Conservation (phyloP, 768 basidiomycete species). For the Hericium rajendrae region DNA sequence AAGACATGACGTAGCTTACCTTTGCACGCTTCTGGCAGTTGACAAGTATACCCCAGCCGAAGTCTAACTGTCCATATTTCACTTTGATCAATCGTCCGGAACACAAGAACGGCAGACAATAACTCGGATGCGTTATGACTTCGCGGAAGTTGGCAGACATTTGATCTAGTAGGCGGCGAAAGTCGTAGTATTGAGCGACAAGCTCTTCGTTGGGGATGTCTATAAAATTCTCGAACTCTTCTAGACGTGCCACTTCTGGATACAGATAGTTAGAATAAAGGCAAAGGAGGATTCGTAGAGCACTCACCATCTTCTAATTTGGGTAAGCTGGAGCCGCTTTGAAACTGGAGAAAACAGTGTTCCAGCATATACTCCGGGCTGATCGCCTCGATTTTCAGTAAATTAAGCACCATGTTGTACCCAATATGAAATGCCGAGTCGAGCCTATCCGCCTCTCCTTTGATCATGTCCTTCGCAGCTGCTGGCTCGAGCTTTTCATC, state of each 20-base stretch:
- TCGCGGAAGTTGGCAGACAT: constrained; percentile 82
- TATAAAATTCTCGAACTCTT: constrained; percentile 51
- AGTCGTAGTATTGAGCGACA: constrained; percentile 86
- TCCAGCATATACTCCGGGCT: constrained; percentile 98
- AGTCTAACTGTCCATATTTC: constrained; percentile 77
- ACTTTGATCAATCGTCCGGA: constrained; percentile 88
- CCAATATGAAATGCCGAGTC: constrained; percentile 98
- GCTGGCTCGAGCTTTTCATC: constrained; percentile 94
- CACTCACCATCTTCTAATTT: constrained; percentile 68
- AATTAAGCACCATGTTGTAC: constrained; percentile 97
- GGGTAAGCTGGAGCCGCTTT: constrained; percentile 88
- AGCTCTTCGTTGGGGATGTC: constrained; percentile 77
- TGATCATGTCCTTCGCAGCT: constrained; percentile 93
- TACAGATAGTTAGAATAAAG: background rate
- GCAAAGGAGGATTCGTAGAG: background rate
- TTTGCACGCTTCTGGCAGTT: constrained; percentile 88
- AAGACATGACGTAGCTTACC: constrained; percentile 28
- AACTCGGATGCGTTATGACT: constrained; percentile 91
- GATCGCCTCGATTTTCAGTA: constrained; percentile 97
- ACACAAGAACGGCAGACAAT: constrained; percentile 90
- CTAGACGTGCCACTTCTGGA: constrained; percentile 67
- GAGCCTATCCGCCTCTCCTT: constrained; percentile 92
- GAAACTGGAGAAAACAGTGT: constrained; percentile 97
- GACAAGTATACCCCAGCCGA: constrained; percentile 94
- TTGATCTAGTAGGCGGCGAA: constrained; percentile 86